Percentiles rank a stretch among this genome's conserved stretches.
These are phyloP conservation scores for Crucibulum laeve DNA, from an alignment of 768 basidiomycete genomes.

Conservation along the genomic window DNA sequence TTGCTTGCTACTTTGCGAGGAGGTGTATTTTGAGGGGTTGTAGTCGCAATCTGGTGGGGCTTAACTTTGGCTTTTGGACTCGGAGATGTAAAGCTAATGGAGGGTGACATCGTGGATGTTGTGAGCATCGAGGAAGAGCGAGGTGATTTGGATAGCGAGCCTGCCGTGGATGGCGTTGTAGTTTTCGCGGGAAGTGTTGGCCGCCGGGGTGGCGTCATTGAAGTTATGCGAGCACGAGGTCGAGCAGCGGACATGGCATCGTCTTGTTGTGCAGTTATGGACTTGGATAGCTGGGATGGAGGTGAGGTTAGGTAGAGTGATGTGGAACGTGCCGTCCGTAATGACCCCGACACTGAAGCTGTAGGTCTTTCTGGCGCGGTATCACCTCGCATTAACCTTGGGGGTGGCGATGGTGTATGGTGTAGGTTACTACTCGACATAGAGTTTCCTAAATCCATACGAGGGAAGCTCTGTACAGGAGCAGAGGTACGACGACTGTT, in stretches of 20 bases:
- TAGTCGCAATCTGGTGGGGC: slow-evolving; percentile 12
- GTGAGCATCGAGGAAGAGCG: slow-evolving; percentile 18
- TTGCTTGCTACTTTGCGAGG: slow-evolving; percentile 11
- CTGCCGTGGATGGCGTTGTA: slow-evolving; percentile 13
- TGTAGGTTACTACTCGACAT: slow-evolving; percentile 12
- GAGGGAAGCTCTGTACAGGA: slow-evolving; percentile 26
- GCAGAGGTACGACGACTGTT: slow-evolving; percentile 36
- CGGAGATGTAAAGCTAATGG: slow-evolving; percentile 35
- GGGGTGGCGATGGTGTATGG: slow-evolving; percentile 19
- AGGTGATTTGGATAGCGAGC: slow-evolving; percentile 19
- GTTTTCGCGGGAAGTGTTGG: slow-evolving; percentile 7
- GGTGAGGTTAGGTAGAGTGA: slow-evolving; percentile 20
- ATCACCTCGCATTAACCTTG: slow-evolving; percentile 7
- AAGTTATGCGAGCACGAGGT: slow-evolving; percentile 34
- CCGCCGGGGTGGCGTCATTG: slow-evolving; percentile 33
- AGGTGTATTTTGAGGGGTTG: slow-evolving; percentile 26
- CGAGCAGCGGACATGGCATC: slow-evolving; percentile 27
- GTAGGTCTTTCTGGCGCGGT: slow-evolving; percentile 8
- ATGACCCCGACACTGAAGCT: slow-evolving; percentile 18
- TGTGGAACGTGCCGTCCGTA: slow-evolving; percentile 18
- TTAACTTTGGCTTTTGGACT: slow-evolving; percentile 30
- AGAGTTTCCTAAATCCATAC: slow-evolving; percentile 18
- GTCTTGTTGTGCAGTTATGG: slow-evolving; percentile 9
- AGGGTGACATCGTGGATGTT: slow-evolving; percentile 19
- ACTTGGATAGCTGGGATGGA: slow-evolving; percentile 11